Conservation (phyloP, 1,139 yeast genomes). For the Yamadazyma epiphylla region DNA sequence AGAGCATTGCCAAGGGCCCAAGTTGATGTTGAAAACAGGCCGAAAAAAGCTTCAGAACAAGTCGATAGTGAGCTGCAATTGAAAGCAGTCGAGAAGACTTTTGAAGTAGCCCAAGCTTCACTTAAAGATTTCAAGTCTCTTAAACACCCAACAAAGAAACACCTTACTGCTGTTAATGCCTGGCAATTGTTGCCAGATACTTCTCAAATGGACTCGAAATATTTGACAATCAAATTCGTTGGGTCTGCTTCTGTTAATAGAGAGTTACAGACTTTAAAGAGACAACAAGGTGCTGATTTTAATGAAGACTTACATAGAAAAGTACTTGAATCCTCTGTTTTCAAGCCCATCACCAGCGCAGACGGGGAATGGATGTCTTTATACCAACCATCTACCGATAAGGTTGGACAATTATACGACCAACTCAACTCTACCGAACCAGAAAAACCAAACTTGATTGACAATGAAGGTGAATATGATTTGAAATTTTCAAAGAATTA, state of each 20-base stretch:
- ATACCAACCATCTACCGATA: constrained; percentile 37
- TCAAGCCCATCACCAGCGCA: constrained; percentile 70
- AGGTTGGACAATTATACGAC: constrained; percentile 34
- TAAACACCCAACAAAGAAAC: constrained; percentile 75
- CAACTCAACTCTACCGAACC: constrained; percentile 49
- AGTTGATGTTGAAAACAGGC: constrained; percentile 3
- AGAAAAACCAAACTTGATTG: constrained; percentile 42
- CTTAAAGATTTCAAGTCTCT: constrained; percentile 40
- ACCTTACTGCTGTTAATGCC: constrained; percentile 68
- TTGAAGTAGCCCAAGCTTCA: constrained; percentile 55
- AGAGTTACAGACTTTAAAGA: constrained; percentile 30
- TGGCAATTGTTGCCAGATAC: constrained; percentile 90
- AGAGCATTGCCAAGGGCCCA: constrained; percentile 22
- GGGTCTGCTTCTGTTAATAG: constrained; percentile 70
- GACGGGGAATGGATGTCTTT: constrained; percentile 83
- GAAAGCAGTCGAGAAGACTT: constrained; percentile 70
- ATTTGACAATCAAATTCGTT: constrained; percentile 65
- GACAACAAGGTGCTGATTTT: constrained; percentile 33
- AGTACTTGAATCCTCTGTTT: constrained; percentile 59
- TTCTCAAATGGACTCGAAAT: constrained; percentile 77
- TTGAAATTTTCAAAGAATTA: constrained; percentile 74
- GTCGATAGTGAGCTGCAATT: constrained; percentile 65
- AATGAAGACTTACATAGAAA: constrained; percentile 40
- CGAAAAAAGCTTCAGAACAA: constrained; percentile 24
- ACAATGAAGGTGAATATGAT: constrained; percentile 37